Conservation (phyloP, 148 eudicot species). For the Linanthus parryae region DNA sequence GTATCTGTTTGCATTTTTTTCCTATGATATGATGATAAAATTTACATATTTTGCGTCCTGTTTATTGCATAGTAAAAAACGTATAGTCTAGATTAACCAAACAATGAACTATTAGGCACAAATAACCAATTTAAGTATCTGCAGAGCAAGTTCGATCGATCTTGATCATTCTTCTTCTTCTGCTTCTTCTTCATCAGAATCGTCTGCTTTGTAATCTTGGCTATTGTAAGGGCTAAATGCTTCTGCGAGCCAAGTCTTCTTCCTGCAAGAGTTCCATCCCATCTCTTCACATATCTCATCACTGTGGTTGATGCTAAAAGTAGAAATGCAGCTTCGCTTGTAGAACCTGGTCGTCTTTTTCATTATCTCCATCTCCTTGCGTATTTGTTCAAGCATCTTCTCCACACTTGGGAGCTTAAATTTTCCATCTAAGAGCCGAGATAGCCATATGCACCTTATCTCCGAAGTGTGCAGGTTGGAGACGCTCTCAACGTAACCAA, state of each 20-base stretch:
- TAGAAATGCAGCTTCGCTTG: conserved; percentile 87
- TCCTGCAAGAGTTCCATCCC: conserved; percentile 91
- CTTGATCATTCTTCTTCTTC: too few species aligned
- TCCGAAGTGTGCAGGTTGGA: conserved; percentile 87
- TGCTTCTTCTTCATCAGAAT: too few species aligned
- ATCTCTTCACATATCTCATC: conserved; percentile 85
- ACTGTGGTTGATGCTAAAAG: conserved; percentile 77
- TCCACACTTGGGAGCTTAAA: conserved; percentile 77
- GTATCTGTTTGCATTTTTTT: too few species aligned
- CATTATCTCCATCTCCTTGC: conserved; percentile 69
- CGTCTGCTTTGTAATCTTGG: conserved; percentile 47
- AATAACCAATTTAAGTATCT: too few species aligned
- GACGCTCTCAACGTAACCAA: conserved; percentile 85
- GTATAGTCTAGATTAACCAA: too few species aligned
- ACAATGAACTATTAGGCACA: too few species aligned
- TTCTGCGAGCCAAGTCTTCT: conserved; percentile 66
- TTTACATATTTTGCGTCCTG: too few species aligned
- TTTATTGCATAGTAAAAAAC: too few species aligned
- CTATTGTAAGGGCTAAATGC: conserved; percentile 87
- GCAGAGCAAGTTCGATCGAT: too few species aligned
- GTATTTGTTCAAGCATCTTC: conserved; percentile 57
- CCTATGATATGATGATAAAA: too few species aligned
- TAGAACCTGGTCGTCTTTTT: conserved; percentile 72
- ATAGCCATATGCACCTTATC: conserved; percentile 81
- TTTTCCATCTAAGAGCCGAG: conserved; percentile 34